These are phyloP conservation scores for Limtongia smithiae DNA, from an alignment of 805 yeast species.

Conservation along the genomic window DNA sequence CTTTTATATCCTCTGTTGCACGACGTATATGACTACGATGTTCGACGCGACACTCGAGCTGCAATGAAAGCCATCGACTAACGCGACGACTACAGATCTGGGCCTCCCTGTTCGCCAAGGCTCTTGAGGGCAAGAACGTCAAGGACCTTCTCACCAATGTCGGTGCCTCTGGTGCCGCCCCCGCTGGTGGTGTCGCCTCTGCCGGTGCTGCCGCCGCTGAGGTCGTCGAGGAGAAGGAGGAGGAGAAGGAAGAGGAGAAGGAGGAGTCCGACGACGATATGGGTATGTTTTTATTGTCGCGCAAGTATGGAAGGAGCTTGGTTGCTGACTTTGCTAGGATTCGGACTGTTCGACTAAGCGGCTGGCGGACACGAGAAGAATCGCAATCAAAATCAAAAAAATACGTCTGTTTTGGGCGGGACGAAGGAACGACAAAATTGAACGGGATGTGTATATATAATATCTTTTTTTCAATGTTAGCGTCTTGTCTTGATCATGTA, in stretches of 20 bases:
- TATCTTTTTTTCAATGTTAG: no score
- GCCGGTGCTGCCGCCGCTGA: slow-evolving; percentile 50
- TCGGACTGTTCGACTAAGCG: slow-evolving; percentile 67
- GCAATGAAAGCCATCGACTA: neutral
- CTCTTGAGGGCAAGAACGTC: slow-evolving; percentile 77
- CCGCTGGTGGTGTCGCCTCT: slow-evolving; percentile 66
- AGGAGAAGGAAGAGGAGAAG: slow-evolving; percentile 34
- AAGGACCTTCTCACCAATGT: slow-evolving; percentile 69
- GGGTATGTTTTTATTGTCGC: slow-evolving; percentile 56
- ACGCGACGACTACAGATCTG: slow-evolving; percentile 53
- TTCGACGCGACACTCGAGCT: neutral
- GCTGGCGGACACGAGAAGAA: neutral
- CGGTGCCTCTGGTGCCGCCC: slow-evolving; percentile 70
- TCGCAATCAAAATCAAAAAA: neutral
- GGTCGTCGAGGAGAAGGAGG: slow-evolving; percentile 30
- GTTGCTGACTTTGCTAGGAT: slow-evolving; percentile 18
- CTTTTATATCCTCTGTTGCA: neutral
- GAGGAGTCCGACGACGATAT: slow-evolving; percentile 56
- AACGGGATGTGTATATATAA: neutral
- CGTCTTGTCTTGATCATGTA: no score
- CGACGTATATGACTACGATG: neutral
- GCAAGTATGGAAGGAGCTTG: neutral
- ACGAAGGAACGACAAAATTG: neutral
- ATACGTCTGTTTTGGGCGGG: neutral
- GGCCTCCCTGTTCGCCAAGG: slow-evolving; percentile 87